Base-by-base conservation (phyloP, 2,329 filamentous ascomycete genomes). In the Pseudophaeomoniella oleicola region DNA sequence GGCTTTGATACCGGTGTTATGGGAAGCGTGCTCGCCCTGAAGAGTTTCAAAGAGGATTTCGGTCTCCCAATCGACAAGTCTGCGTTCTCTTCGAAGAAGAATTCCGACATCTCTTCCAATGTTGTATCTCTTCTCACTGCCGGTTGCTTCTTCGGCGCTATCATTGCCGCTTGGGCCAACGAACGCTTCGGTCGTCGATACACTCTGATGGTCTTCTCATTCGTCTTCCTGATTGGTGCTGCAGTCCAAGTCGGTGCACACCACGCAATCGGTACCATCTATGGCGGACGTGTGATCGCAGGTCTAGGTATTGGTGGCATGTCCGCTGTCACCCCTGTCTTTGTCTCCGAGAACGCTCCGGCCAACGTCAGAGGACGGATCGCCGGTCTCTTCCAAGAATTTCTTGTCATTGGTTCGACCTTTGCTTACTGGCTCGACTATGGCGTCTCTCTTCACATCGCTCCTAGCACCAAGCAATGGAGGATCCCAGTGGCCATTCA, bases 351-450 rank as follows among this genome's bases (percentile, higher is more conserved):
- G 38, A 57, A 55, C 40, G 49, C 45, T 15, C 55, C 55, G 2
- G 46, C 55, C 0, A 32, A 45, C n/a, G 49, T 46, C 12, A 47
- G 55, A 31, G 55, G 55, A 29, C 52, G 54, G 11, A 50, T 58
- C 22, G 52, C 55, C 0, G 55, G 56, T 27, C 40, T 57, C 3
- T 58, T 58, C 44, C 54, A 57, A 41, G 53, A 55, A 35, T 57
- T 58, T 38, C 43, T 57, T 12, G 55, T 57, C 12, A 55, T 57
- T 15, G 53, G 54, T 35, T 67, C 66, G 15, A 67, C 63, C 35
- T 32, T 69, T 13, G 60, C 61, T 22, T 69, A 69, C 53, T 70
- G 67, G 52, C 58, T 70, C 37, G 66, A 69, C 48, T 71, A 68
- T 42, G 66, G 66, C 22, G 65, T 69, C 32, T 50, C 57, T 14